A percentile compares a stretch with the other conserved stretches of the same genome.
Evolutionary conservation across 2,329 filamentous ascomycete species (phyloP).

Genomic region (Tolypocladium ovalisporum): DNA sequence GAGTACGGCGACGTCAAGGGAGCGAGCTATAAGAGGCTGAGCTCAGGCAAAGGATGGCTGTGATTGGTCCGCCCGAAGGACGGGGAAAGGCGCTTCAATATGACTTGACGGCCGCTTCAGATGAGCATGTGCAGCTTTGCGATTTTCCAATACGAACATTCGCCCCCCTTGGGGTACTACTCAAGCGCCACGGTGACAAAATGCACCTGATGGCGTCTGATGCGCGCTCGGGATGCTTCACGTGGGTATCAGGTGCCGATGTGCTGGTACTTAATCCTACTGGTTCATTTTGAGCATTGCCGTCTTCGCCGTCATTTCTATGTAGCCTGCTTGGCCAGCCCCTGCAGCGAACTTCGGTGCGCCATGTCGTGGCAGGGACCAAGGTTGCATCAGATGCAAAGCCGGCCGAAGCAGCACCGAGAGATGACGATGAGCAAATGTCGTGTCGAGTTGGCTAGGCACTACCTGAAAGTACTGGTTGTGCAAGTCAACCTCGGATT

Average conservation of each 20-base stretch:
- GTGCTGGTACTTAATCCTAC: not conserved
- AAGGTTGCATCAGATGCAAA: not conserved
- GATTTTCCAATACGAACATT: too few relatives aligned
- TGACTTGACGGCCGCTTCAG: not conserved
- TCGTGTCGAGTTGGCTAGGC: not conserved
- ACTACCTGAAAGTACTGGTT: not conserved
- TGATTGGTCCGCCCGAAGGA: slow-evolving; percentile 2
- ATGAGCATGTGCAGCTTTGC: not conserved
- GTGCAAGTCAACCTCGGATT: not conserved
- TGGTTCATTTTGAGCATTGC: not conserved
- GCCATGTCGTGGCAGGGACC: not conserved
- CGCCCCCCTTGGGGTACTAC: too few relatives aligned
- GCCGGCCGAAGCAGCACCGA: not conserved
- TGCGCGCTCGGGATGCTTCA: not conserved
- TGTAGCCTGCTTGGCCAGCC: not conserved
- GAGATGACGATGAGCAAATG: not conserved
- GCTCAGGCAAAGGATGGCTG: slow-evolving; percentile 14
- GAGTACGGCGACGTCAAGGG: slow-evolving; percentile 6
- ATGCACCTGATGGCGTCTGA: not conserved
- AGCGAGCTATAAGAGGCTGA: slow-evolving; percentile 18
- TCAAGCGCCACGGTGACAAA: not conserved
- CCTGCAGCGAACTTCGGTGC: not conserved
- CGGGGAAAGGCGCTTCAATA: not conserved
- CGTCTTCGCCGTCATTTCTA: not conserved
- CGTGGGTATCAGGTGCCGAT: not conserved